Evolutionary conservation across 345 rosid species (phyloP), one percentile per base, ranked within the genome.

Genomic region (Tarenaya hassleriana): DNA sequence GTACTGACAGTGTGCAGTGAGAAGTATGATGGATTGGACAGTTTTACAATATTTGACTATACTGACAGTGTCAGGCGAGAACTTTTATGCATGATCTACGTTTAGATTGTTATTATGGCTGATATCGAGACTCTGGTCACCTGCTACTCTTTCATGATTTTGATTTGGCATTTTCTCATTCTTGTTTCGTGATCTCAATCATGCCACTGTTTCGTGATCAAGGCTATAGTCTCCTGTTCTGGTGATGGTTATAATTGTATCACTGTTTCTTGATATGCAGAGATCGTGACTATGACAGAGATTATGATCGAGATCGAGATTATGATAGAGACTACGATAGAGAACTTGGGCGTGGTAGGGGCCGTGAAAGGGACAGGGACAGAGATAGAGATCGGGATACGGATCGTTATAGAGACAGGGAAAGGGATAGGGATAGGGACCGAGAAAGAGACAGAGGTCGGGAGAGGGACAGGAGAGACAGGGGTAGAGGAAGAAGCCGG

Each of bases 21-120:
- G 89, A 87, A 91, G 96, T 91, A 78, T 87, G 85, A 87, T 75
- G 89, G 92, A 84, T 91, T 87, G 49, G 10, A 91, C 95, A 87
- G 39, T 55, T 55, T 56, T 35, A 10, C 35, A 39, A 5, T 56
- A 34, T 16, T 56, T 5, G 13, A 21, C 1, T 21, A 1, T 7
- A n/a, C n/a, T n/a, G n/a, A n/a, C n/a, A 11, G 13, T 10, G 13
- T 50, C 39, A 41, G 47, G n/a, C n/a, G n/a, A n/a, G n/a, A n/a
- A n/a, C n/a, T n/a, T 42, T 16, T 11, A 34, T 5, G 9, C 16
- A 7, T 24, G 29, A 24, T 24, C 29, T 24, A 24, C 5, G 29
- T 24, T 24, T 24, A 80, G 83, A 79, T 47, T 73, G 68, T 29
- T 83, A 75, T 61, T 66, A 77, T 58, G 81, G 69, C 10, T 51